A percentile compares a stretch with the other conserved stretches of the same genome.
phyloP scores from a whole-genome alignment of 2,329 filamentous ascomycete species.

The Beauveria sp. region DNA sequence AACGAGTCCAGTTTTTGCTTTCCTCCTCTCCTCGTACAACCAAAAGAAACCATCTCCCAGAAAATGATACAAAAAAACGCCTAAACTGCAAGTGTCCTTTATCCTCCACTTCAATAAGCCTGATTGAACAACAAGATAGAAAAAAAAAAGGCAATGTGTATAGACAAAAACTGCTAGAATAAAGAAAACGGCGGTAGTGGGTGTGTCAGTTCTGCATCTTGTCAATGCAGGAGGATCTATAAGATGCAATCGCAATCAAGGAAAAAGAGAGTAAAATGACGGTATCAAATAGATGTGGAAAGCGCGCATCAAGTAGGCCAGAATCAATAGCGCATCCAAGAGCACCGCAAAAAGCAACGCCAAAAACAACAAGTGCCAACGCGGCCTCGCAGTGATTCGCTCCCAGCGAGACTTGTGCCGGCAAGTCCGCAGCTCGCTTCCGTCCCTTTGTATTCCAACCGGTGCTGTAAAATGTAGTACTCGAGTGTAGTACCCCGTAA shows the following conservation, averaged over 20 bases:
- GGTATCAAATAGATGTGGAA: not conserved
- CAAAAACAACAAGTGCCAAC: not conserved
- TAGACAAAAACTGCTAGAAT: not conserved
- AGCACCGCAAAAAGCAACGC: not conserved
- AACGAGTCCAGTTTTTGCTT: not conserved
- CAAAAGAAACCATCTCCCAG: not conserved
- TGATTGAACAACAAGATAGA: not conserved
- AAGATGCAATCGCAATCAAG: slow-evolving; percentile 8
- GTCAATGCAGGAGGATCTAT: not conserved
- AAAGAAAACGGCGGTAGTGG: not conserved
- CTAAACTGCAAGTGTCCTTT: not conserved
- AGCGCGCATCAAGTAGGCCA: not conserved
- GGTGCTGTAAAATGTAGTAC: slow-evolving; percentile 2
- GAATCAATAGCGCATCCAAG: not conserved
- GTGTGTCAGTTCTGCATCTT: not conserved
- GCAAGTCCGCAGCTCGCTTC: slow-evolving; percentile 1
- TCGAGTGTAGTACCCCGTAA: slow-evolving; percentile 28
- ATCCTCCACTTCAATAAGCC: not conserved
- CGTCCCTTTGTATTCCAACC: slow-evolving; percentile 3
- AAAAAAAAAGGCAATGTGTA: not conserved
- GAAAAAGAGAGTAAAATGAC: not conserved
- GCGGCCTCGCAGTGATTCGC: not conserved
- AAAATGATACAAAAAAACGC: slow-evolving; percentile 1
- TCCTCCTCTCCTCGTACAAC: not conserved
- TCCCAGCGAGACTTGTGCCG: not conserved